Evolutionary conservation across 352 stramenopile genomes (phyloP), one percentile per base, ranked within the genome.

Genomic region (Phytopythium sindhum): DNA sequence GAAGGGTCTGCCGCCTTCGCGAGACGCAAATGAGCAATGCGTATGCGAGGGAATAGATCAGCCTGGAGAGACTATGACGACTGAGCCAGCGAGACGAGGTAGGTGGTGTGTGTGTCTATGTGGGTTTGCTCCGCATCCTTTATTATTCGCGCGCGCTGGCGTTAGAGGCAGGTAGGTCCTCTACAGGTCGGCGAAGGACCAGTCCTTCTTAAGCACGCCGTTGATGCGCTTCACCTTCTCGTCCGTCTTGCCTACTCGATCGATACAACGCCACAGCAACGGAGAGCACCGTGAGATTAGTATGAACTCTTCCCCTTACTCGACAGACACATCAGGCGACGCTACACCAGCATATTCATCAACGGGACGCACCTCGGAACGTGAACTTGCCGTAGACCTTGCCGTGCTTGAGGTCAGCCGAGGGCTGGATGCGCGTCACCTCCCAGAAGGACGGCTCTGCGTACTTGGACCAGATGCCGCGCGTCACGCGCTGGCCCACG

Each of bases 311-410:
- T 39, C 33, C 33, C 33, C 10, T 37, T 39, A 39, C 5, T 2
- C 33, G 10, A 10, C 33, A 39, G 5, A 39, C 7, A 39, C 33
- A 11, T 10, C 33, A 11, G 33, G 14, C 7, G 14, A 39, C 7
- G 33, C 33, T 39, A 15, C 5, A 6, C 10, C 33, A 11, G 7
- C 33, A 10, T 12, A 39, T 39, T 11, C 21, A 15, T 21, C 15
- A 31, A 65, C 14, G 3, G 26, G 12, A 85, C 80, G 66, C 67
- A 91, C 84, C 86, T 42, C 86, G 86, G 70, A 93, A 95, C 12
- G 84, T 93, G 66, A 93, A 84, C 61, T 71, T 68, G 69, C 86
- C 86, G 69, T 82, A 95, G 37, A 86, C 82, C 75, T 95, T 95
- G 77, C 86, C 86, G 73, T 95, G 86, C 75, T 90, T 91, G 62